Base-by-base conservation (phyloP, 169 alveolate genomes). In the Eimeria acervulina region DNA sequence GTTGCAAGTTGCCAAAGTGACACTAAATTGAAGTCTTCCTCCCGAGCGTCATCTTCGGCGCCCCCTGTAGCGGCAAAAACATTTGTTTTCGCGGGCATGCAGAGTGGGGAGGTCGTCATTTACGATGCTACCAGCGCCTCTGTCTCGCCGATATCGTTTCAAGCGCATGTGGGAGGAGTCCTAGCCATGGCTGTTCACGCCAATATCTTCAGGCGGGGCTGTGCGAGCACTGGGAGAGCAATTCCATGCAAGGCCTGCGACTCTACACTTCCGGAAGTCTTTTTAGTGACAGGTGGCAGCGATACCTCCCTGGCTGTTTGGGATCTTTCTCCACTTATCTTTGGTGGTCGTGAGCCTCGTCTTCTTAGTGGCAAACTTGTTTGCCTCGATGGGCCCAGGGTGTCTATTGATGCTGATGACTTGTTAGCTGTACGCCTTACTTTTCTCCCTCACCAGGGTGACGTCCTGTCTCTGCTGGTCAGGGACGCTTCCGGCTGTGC, bases 381-480 rank as follows among this genome's bases (percentile, higher is more conserved):
- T 12, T 74, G 44, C 61, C 78, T 87, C 23, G 94, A 63, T 52
- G 94, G 83, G 7, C 94, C 94, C 40, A 87, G 81, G 51, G 55
- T 90, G 47, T 90, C 95, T 23, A 90, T 94, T 21, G 95, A 63
- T 28, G 92, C 96, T 23, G 84, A 84, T 55, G 92, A 42, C 33
- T 51, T 94, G 42, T 81, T 94, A 12, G 95, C 95, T 21, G 83
- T 94, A 63, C 94, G 95, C 19, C 84, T 95, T 33, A 68, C 88
- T 33, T 87, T 95, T 36, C 87, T 47, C 13, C 96, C 96, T 31
- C 94, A 74, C 76, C 96, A 95, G 87, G 96, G 96, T 33, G 96
- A 95, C 74, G 92, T 95, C 31, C 95, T 95, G 31, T 95, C 96
- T 7, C 55, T 88, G 76, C 70, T 78, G 19, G 90, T 87, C 44